Base-by-base conservation (phyloP, 2,329 filamentous ascomycete genomes). In the Aspergillus intermedius region DNA sequence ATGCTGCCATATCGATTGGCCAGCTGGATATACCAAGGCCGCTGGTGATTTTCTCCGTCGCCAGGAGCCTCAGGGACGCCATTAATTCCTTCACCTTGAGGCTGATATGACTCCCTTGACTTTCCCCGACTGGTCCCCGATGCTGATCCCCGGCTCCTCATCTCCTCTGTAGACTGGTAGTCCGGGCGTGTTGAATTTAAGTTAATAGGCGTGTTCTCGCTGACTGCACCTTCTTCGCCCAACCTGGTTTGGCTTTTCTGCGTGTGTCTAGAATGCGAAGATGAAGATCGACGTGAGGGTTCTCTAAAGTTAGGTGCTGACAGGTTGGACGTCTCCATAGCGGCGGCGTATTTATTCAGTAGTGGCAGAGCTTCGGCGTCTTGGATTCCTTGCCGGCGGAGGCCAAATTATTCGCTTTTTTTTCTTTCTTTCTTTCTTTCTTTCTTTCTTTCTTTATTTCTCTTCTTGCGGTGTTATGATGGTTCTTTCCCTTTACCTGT, bases 1-100 rank as follows among this genome's bases (percentile, higher is more conserved):
- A 84, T 68, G 51, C 75, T 78, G 15, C 81, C 81, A 56, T 81
- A 84, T 56, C 79, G 80, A 39, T 83, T 79, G 35, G 75, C 67
- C 8, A 78, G 55, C 12, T 59, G 62, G 49, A 68, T 71, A 68
- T 75, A 79, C 72, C 77, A 76, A 17, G 64, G 55, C 6, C 51
- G 49, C n/a, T 47, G 50, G 17, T 50, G 49, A 35, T 61, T 54
- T 28, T 53, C 37, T 3, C 44, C 12, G 23, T 54, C 37, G 6
- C 53, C 50, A 6, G 44, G 23, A 22, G 39, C 50, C 10, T 37
- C 15, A 19, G 47, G 22, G 34, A 49, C 50, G 10, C 34, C 48
- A 35, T 41, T 48, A 47, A 44, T 12, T 37, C n/a, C 15, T 43
- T 42, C 12, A 37, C 47, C 42, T 48, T 52, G 19, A 19, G 37